Evolutionary conservation across 179 eudicot species (phyloP).

Genomic region (Actinidia arguta): DNA sequence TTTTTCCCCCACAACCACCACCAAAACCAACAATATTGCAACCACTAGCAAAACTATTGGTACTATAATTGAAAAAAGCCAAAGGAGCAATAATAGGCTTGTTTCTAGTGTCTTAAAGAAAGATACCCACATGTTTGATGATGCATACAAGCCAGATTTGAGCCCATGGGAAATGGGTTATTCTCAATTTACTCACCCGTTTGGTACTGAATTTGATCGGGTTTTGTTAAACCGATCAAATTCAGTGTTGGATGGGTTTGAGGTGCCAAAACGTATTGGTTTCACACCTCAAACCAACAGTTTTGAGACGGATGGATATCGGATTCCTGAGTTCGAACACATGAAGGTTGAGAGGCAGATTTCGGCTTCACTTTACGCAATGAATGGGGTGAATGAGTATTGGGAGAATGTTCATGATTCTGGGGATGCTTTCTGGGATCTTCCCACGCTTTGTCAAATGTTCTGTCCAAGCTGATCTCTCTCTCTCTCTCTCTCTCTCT

Average conservation of each 20-base stretch:
- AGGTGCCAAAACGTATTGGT: neutral
- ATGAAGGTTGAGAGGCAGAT: conserved; percentile 74
- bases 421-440: conserved; percentile 79
- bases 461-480: conserved; percentile 32
- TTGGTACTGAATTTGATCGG: conserved; percentile 31
- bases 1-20: neutral
- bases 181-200: conserved; percentile 28
- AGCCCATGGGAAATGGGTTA: conserved; percentile 41
- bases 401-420: conserved; percentile 67
- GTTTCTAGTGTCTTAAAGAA: neutral
- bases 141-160: conserved; percentile 66
- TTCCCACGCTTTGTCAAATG: conserved; percentile 67
- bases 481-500: neutral
- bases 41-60: conserved; percentile 4
- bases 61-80: neutral
- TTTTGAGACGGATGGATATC: neutral
- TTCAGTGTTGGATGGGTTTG: neutral
- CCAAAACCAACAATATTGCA: neutral
- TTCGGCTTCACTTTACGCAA: conserved; percentile 55
- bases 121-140: conserved; percentile 45
- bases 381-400: conserved; percentile 62
- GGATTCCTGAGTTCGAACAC: conserved; percentile 55
- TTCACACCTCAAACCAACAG: neutral
- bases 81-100: neutral
- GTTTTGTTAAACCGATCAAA: conserved; percentile 31